Evolutionary conservation across 179 eudicot species (phyloP), one percentile per base, ranked within the genome.

Genomic region (Beta corolliflora): DNA sequence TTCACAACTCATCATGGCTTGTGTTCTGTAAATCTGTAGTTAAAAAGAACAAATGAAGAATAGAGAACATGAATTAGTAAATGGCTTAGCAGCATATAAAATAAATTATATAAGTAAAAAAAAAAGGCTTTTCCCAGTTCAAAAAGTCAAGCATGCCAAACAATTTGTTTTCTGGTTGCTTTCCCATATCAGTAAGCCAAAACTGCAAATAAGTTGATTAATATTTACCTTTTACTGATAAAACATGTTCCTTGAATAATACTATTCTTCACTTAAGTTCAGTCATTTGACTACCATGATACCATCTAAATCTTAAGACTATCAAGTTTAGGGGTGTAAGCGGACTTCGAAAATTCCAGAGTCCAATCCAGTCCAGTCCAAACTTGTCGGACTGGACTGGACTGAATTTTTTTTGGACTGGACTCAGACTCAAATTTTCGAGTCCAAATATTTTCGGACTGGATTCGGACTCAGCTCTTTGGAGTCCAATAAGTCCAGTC

Each of bases 1-100:
- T 87, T 84, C 84, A 87, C 81, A 87, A 50, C 76, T 87, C 89
- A 83, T 85, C 87, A 80, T 87, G 87, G 82, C 66, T 73, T 84
- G 75, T 67, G 73, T 78, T 76, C 67, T 59, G 71, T 46, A 45
- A 36, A 73, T 80, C 87, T 84, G 78, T 18, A 77, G 53, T 79
- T 21, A 13, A 52, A 10, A 55, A 50, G 44, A 68, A 52, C 59
- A 58, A 76, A 68, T 23, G 29, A 74, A 53, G 52, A 31, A 74
- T 3, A 77, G 67, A 69, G 36, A 14, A 75, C 58, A 63, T 10
- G 53, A 19, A n/a, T 66, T 23, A 54, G 72, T 36, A 59, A 1
- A 12, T 41, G 46, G 7, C 23, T 31, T 50, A 29, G 56, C 63
- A 46, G 58, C 64, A 71, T 63, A 5, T 45, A 4, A 12, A 4